Percentiles rank a stretch among this genome's conserved stretches.
These are phyloP conservation scores for Gnomoniopsis smithogilvyi DNA, from an alignment of 2,329 filamentous ascomycete genomes.

Conservation along the genomic window DNA sequence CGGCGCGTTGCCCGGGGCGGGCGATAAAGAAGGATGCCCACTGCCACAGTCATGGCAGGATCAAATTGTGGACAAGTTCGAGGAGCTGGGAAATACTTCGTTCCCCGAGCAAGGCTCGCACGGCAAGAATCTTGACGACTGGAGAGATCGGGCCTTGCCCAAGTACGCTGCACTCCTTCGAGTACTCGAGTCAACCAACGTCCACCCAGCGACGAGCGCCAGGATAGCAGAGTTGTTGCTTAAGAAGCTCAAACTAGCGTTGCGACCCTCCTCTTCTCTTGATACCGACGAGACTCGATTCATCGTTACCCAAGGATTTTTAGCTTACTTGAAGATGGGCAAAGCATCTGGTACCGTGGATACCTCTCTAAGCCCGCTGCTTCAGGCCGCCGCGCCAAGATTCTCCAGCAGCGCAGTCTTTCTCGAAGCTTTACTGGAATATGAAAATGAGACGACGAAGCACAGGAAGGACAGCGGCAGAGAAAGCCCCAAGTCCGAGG, in stretches of 20 bases:
- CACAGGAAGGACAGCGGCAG: conserved; percentile 27
- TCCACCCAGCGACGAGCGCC: conserved; percentile 64
- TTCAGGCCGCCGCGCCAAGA: conserved; percentile 63
- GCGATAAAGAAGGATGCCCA: conserved; percentile 50
- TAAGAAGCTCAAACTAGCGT: conserved; percentile 61
- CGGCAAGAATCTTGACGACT: conserved; percentile 58
- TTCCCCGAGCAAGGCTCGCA: conserved; percentile 63
- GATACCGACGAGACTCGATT: conserved; percentile 66
- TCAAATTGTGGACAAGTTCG: conserved; percentile 68
- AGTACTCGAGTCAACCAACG: conserved; percentile 57
- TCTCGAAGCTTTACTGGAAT: conserved; percentile 59
- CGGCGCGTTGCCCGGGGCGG: conserved; percentile 50
- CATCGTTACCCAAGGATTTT: conserved; percentile 72
- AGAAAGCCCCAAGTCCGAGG: conserved; percentile 48
- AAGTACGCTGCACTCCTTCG: conserved; percentile 66
- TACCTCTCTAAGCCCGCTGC: conserved; percentile 57
- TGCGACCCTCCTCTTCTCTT: conserved; percentile 57
- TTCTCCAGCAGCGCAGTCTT: conserved; percentile 67
- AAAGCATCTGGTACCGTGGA: conserved; percentile 57
- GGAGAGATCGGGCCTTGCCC: conserved; percentile 61
- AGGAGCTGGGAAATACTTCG: conserved; percentile 59
- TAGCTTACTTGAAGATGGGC: conserved; percentile 66
- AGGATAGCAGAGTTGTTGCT: conserved; percentile 65
- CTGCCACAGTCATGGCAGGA: conserved; percentile 70
- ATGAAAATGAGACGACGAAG: conserved; percentile 37